Evolutionary conservation across 164 flowering plant species (phyloP), one percentile per base, ranked within the genome.

Genomic region (Paratinospora sagittata): DNA sequence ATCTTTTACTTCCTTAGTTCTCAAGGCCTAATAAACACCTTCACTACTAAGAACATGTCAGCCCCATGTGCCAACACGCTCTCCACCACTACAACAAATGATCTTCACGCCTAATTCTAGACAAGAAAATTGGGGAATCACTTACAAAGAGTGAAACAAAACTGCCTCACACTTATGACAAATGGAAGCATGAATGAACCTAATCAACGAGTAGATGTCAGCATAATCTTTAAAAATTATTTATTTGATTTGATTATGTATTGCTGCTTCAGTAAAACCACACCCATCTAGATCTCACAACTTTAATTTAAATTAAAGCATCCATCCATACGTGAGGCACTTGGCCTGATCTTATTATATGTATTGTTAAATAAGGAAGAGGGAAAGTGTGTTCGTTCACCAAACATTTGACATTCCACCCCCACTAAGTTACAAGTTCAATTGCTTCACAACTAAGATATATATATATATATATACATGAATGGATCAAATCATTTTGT

Each of bases 321-420:
- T 47, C 55, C 55, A 10, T 47, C 14, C 55, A 47, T 47, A 47
- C 12, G 55, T 11, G 55, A 47, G 55, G 55, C 55, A 14, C 47
- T 43, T 43, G 47, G 47, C 47, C 47, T 43, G 14, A 6, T 27
- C 5, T 11, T n/a, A n/a, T n/a, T n/a, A n/a, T n/a, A n/a, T n/a
- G n/a, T n/a, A n/a, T 61, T 61, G 34, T 26, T 61, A 61, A 61
- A 24, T 61, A 24, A 8, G 12, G 34, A 13, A 26, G 34, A 58
- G 17, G 64, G 34, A 1, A 61, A 61, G 64, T 10, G 34, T 61
- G 33, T 61, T 27, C n/a, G 66, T 63, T 63, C 66, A 63, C 66
- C 66, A 63, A 63, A 63, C 66, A 27, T 63, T 30, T 63, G 66
- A 63, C 64, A 27, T 61, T 55, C 26, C 61, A 16, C 2, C 34